These are phyloP conservation scores for Penicillium soppii DNA, from an alignment of 495 filamentous ascomycete species.

Conservation along the genomic window DNA sequence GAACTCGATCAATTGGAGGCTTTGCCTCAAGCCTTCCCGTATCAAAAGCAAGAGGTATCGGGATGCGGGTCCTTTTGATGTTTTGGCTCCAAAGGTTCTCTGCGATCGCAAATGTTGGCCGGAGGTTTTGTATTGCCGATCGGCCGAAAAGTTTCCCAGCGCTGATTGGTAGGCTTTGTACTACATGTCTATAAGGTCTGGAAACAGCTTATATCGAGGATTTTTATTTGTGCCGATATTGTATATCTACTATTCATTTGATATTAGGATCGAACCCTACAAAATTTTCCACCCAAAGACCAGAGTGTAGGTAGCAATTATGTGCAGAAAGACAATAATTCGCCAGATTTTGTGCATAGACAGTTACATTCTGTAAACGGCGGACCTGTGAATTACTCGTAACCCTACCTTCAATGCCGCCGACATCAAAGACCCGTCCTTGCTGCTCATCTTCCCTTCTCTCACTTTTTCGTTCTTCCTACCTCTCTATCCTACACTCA, in stretches of 20 bases:
- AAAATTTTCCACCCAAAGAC: too few species aligned
- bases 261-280: too few species aligned
- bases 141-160: conserved; percentile 7
- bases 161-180: conserved; percentile 14
- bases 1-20: not conserved
- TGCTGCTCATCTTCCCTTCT: not conserved
- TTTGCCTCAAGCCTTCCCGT: conserved; percentile 6
- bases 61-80: conserved; percentile 2
- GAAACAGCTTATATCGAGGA: too few species aligned
- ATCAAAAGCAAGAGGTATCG: not conserved
- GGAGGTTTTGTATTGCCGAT: conserved; percentile 34
- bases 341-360: too few species aligned
- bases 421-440: not conserved
- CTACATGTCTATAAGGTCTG: not conserved
- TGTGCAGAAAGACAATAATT: too few species aligned
- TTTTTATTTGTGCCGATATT: too few species aligned
- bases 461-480: not conserved
- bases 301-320: too few species aligned
- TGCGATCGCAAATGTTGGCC: conserved; percentile 31
- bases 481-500: conserved; percentile 6
- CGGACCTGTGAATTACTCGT: too few species aligned
- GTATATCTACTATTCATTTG: too few species aligned
- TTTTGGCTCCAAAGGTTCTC: conserved; percentile 20
- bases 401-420: not conserved
- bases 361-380: too few species aligned